These are phyloP conservation scores for Ogataea trehalophila DNA, from an alignment of 805 yeast species.

Conservation along the genomic window DNA sequence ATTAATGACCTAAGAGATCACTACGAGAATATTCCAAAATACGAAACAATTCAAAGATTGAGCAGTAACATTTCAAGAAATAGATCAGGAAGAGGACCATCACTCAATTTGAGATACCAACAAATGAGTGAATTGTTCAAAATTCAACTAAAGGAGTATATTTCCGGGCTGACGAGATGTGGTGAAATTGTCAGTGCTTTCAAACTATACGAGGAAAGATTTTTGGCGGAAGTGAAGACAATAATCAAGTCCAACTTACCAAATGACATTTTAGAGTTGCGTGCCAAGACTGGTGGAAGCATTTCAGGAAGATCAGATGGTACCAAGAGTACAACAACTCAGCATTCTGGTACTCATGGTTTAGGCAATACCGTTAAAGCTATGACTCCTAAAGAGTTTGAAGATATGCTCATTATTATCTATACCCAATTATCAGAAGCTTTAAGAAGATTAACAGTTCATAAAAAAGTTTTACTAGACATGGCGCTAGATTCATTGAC, in stretches of 20 bases:
- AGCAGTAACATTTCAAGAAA: constrained; percentile 14
- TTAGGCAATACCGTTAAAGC: constrained; percentile 47
- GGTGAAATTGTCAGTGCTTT: constrained; percentile 61
- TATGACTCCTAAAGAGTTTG: constrained; percentile 72
- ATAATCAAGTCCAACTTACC: constrained; percentile 68
- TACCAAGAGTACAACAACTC: constrained; percentile 21
- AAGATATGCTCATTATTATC: constrained; percentile 56
- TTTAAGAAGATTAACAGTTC: constrained; percentile 65
- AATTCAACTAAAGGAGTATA: constrained; percentile 37
- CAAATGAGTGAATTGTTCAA: constrained; percentile 32
- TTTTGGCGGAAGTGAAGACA: constrained; percentile 66
- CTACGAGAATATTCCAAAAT: constrained; percentile 40
- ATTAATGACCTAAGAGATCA: constrained; percentile 59
- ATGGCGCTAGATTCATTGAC: constrained; percentile 50
- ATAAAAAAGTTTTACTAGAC: constrained; percentile 75
- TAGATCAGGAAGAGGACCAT: constrained; percentile 4
- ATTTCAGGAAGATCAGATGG: constrained; percentile 26
- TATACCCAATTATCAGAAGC: constrained; percentile 67
- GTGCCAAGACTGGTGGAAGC: constrained; percentile 9
- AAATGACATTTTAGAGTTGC: constrained; percentile 27
- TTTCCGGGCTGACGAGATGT: constrained; percentile 56
- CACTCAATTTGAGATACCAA: constrained; percentile 4
- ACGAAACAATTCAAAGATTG: constrained; percentile 50
- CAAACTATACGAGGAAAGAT: constrained; percentile 57
- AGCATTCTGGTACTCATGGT: constrained; percentile 24